phyloP scores from a whole-genome alignment of 2,329 filamentous ascomycete species.

The Fusarium sp. region DNA sequence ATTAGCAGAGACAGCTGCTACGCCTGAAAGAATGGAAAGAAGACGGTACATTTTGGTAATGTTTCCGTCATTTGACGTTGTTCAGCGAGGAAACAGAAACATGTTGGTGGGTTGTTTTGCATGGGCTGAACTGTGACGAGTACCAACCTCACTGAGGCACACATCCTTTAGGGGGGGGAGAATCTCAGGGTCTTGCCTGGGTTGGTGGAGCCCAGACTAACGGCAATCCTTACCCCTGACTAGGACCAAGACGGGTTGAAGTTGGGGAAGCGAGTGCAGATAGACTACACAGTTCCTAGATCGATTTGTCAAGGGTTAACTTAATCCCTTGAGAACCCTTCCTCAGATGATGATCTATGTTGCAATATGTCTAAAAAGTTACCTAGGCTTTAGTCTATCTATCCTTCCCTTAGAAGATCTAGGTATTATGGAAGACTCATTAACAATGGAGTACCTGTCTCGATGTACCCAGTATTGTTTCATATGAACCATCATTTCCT shows the following conservation, averaged over 20 bases:
- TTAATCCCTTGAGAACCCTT: neutral
- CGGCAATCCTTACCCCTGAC: conserved; percentile 15
- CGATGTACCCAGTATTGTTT: neutral
- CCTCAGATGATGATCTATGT: neutral
- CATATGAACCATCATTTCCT: neutral
- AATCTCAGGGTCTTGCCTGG: conserved; percentile 8
- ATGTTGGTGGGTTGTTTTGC: conserved; percentile 8
- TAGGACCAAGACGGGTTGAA: conserved; percentile 9
- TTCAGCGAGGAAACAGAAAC: conserved; percentile 7
- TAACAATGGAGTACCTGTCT: neutral
- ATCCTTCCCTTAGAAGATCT: neutral
- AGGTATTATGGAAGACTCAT: neutral
- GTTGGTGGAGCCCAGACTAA: neutral
- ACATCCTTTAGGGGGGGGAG: neutral
- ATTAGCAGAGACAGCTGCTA: conserved; percentile 40
- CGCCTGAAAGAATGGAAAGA: conserved; percentile 11
- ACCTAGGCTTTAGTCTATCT: neutral
- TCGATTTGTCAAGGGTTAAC: neutral
- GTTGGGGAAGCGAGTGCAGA: conserved; percentile 13
- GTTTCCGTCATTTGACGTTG: conserved; percentile 12
- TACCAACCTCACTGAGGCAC: neutral
- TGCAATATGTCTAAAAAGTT: neutral
- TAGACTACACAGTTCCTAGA: neutral
- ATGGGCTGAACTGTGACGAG: neutral
- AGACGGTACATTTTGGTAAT: conserved; percentile 16